Evolutionary conservation across 805 yeast genomes (phyloP), one percentile per base, ranked within the genome.

Genomic region (Schizosaccharomyces cryophilus): DNA sequence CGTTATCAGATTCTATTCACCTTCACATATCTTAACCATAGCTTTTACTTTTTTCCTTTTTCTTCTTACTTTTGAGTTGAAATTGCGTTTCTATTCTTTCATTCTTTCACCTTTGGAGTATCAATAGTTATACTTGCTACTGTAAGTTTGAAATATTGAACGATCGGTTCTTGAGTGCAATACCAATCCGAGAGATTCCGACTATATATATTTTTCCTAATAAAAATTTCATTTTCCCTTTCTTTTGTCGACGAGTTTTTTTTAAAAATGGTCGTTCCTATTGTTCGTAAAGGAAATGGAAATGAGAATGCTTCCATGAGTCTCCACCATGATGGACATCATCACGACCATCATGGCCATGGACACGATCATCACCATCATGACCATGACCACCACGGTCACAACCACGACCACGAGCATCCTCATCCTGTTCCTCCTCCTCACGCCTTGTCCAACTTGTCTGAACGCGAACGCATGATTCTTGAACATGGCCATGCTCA

Each of bases 401-500:
- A 54, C 38, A 7, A 35, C 40, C 40, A 35, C 13, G 40, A 19
- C 54, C 31, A 30, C 6, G 54, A 19, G 15, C 54, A 19, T 45
- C 54, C 26, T 45, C 54, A 19, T 2, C 26, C 9, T 24, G 21
- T 15, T 15, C 54, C 19, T 54, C n/a, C 40, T 11, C 21, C 58
- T 54, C 35, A 9, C 40, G 5, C 21, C 29, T 21, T 17, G 19
- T 13, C 40, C 58, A 30, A 17, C 40, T 7, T 19, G 26, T n/a
- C 51, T n/a, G 51, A n/a, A 5, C 21, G 51, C 21, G 21, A 19
- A 24, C 51, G 26, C 26, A 19, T 45, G 26, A 45, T 45, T 4
- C 51, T 19, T 19, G 56, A 56, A 40, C 60, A 56, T 21, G 60
- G 60, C 47, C 60, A 56, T 47, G 19, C 51, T 17, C 61, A 59